Conservation (phyloP, 352 stramenopile species). For the Phytophthora pluvialis region DNA sequence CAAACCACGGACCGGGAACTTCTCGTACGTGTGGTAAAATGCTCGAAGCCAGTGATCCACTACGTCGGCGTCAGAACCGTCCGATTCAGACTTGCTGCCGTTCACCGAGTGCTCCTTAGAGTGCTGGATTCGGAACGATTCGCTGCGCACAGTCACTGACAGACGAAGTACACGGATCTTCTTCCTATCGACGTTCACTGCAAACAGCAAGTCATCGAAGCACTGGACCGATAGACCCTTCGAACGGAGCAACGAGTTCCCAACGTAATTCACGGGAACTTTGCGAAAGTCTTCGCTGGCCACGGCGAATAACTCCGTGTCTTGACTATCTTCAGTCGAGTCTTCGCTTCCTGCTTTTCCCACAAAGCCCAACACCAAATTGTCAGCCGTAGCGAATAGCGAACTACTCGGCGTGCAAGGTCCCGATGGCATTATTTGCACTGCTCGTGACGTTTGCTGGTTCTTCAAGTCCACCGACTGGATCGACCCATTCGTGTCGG, state of each 20-base stretch:
- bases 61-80: conserved; percentile 16
- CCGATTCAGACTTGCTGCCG: conserved; percentile 15
- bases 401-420: conserved; percentile 9
- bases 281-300: conserved; percentile 48
- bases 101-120: conserved; percentile 32
- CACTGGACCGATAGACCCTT: conserved; percentile 21
- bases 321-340: neutral
- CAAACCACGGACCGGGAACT: conserved; percentile 39
- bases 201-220: conserved; percentile 41
- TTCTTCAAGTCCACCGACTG: conserved; percentile 56
- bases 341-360: neutral
- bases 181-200: conserved; percentile 24
- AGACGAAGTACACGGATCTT: conserved; percentile 28
- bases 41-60: conserved; percentile 33
- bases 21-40: conserved; percentile 45
- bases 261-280: conserved; percentile 33
- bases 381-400: conserved; percentile 37
- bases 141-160: conserved; percentile 52
- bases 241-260: conserved; percentile 10
- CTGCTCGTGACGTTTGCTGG: conserved; percentile 49
- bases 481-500: conserved; percentile 33
- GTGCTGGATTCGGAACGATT: conserved; percentile 62
- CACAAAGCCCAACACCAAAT: conserved; percentile 41
- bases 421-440: conserved; percentile 25
- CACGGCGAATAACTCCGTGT: conserved; percentile 24